Evolutionary conservation across 2,329 filamentous ascomycete genomes (phyloP), one percentile per base, ranked within the genome.

Genomic region (Simplicillium aogashimaense): DNA sequence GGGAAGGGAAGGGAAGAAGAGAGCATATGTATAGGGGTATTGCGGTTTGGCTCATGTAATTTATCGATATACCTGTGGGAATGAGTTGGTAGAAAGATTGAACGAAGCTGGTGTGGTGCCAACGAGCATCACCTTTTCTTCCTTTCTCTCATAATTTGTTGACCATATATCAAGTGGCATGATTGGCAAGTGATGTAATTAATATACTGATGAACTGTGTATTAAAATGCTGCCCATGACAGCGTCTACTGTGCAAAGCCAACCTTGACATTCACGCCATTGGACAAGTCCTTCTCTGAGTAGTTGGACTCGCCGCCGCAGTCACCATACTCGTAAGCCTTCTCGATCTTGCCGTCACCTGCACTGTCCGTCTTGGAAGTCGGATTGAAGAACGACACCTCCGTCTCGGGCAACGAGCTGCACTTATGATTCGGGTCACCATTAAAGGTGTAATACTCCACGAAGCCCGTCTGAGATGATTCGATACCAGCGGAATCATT

Each of bases 391-490:
- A 50, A 45, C 2, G 39, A 41, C 11, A 44, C 43, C 25, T 40
- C 34, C 1, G 42, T 48, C 28, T 36, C 37, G 15, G 49, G 49
- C 25, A 49, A n/a, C 2, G 18, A n/a, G 3, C 17, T 12, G 40
- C 51, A 52, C 0, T 36, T 7, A 12, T 45, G 44, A 11, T 15
- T 13, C 11, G 13, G 15, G 3, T 20, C 34, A 9, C 13, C 37
- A 35, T 49, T 50, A 43, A 45, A 51, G 1, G 29, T 32, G 35
- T 46, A 53, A 32, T 50, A 52, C 31, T 54, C 50, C 28, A 52
- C 46, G 35, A 54, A 54, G 11, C 52, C 52, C 2, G 14, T 31
- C 28, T 47, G 38, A 7, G n/a, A 14, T 8, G n/a, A 13, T 28
- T 38, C 13, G 29, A 54, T 49, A 13, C 44, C 43, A 6, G 47